Evolutionary conservation across 2,329 filamentous ascomycete species (phyloP).

Genomic region (Paecilomyces niveus): DNA sequence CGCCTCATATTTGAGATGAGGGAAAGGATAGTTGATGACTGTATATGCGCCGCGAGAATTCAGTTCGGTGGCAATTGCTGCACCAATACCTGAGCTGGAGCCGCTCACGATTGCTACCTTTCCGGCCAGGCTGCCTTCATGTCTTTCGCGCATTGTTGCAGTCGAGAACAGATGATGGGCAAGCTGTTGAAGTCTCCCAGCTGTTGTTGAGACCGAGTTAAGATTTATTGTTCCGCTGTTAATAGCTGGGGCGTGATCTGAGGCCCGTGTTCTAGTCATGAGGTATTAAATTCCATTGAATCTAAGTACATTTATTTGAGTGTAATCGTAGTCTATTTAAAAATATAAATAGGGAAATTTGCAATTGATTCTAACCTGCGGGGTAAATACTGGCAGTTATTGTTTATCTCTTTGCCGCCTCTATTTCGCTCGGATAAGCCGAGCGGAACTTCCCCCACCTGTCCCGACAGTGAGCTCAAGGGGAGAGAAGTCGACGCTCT

Average conservation of each 20-base stretch:
- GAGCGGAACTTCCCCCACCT: not conserved
- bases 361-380: not conserved
- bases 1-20: slow-evolving; percentile 20
- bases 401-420: not conserved
- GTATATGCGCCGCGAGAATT: slow-evolving; percentile 41
- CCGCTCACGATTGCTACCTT: slow-evolving; percentile 44
- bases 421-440: not conserved
- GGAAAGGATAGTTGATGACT: slow-evolving; percentile 48
- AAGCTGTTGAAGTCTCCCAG: not conserved
- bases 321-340: not conserved
- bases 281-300: not conserved
- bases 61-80: slow-evolving; percentile 39
- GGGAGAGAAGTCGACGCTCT: not conserved
- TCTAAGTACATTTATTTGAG: not conserved
- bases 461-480: not conserved
- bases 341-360: not conserved
- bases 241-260: not conserved
- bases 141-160: not conserved
- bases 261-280: not conserved
- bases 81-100: slow-evolving; percentile 39
- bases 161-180: not conserved
- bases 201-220: not conserved
- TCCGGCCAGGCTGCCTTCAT: slow-evolving; percentile 4
- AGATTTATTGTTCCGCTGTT: not conserved
- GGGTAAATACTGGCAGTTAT: not conserved